Conservation (phyloP, 2,329 filamentous ascomycete genomes). For the Huntiella savannae region DNA sequence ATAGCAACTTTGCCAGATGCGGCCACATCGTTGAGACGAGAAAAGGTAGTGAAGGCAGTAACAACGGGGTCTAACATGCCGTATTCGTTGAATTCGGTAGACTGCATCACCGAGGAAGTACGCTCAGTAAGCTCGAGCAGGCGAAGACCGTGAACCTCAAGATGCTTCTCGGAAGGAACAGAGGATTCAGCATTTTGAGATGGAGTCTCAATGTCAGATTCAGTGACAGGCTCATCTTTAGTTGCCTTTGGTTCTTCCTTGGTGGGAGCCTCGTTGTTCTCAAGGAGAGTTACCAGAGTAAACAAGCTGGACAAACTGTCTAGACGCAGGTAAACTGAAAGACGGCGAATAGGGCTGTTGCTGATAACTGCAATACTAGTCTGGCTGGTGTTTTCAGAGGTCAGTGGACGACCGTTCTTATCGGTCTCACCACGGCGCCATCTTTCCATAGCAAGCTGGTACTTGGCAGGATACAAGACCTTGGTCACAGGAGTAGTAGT, state of each 20-base stretch:
- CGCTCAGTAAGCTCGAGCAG: conserved; percentile 77
- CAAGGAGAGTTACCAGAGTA: conserved; percentile 62
- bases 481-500: conserved; percentile 60
- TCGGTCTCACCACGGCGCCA: conserved; percentile 74
- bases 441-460: conserved; percentile 31
- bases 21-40: conserved; percentile 63
- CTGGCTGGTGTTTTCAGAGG: conserved; percentile 17
- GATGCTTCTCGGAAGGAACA: conserved; percentile 21
- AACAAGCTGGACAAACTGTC: conserved; percentile 71
- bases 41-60: conserved; percentile 79
- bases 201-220: conserved; percentile 4
- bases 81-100: conserved; percentile 61
- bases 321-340: conserved; percentile 66
- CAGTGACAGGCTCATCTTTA: conserved; percentile 9
- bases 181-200: not conserved
- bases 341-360: conserved; percentile 29
- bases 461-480: conserved; percentile 50
- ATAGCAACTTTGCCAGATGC: conserved; percentile 68
- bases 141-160: conserved; percentile 69
- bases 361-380: conserved; percentile 9
- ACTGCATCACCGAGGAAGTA: conserved; percentile 88
- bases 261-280: conserved; percentile 12
- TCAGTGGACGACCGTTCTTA: conserved; percentile 40
- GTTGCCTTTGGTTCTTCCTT: conserved; percentile 2
- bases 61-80: conserved; percentile 51